A percentile compares a stretch with the other conserved stretches of the same genome.
Conservation (phyloP, 768 basidiomycete genomes). For the Cytidiella melzeri region DNA sequence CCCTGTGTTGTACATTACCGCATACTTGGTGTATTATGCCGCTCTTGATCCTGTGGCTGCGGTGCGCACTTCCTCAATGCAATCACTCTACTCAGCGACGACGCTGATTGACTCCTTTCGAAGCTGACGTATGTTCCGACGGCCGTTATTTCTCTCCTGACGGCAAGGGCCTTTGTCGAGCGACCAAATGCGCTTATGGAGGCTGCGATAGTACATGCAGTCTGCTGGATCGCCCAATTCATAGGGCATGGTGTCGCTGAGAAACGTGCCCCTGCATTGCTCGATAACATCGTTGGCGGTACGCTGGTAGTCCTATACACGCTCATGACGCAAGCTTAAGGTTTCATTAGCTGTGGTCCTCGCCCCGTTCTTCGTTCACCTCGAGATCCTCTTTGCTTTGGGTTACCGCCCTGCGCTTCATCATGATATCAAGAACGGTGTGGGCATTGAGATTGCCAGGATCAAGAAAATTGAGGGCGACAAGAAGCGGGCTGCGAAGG, state of each 20-base stretch:
- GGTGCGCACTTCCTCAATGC: conserved; percentile 40
- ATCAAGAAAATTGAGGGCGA: conserved; percentile 62
- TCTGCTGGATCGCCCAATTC: conserved; percentile 92
- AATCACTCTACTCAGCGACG: conserved; percentile 1
- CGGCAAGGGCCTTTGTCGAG: conserved; percentile 61
- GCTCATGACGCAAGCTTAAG: not conserved
- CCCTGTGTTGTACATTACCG: conserved; percentile 47
- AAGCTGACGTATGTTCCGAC: conserved; percentile 82
- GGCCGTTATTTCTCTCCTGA: conserved; percentile 53
- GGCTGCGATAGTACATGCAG: conserved; percentile 51
- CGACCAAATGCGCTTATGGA: conserved; percentile 45
- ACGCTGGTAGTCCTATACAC: not conserved
- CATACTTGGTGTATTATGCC: conserved; percentile 73
- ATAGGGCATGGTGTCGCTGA: conserved; percentile 85
- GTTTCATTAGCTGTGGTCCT: conserved; percentile 66
- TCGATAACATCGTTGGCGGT: conserved; percentile 90
- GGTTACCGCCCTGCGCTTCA: conserved; percentile 79
- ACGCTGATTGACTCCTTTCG: no score
- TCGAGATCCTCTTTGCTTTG: conserved; percentile 79
- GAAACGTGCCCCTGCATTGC: conserved; percentile 79
- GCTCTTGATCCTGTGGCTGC: conserved; percentile 79
- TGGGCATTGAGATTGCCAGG: conserved; percentile 69
- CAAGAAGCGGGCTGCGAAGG: conserved; percentile 49
- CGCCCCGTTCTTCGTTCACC: conserved; percentile 93
- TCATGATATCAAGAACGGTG: conserved; percentile 65